phyloP scores from a whole-genome alignment of 768 basidiomycete species.

The Suillus tomentosus region DNA sequence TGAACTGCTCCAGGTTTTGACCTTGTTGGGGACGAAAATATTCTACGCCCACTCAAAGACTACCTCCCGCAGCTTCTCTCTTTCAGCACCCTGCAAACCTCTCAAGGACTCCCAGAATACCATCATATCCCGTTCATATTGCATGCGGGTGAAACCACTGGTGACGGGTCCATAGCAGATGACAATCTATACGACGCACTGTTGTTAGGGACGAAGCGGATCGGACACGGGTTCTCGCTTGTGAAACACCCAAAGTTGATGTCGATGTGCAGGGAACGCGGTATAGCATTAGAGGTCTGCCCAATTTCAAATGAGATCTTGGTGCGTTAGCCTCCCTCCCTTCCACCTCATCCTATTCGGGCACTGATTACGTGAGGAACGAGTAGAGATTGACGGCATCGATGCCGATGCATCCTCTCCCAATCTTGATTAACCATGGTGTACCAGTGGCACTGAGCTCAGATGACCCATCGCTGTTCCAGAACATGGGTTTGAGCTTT shows the following conservation, averaged over 20 bases:
- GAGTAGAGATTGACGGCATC: slow-evolving; percentile 70
- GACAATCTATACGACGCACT: slow-evolving; percentile 79
- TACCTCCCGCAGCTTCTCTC: slow-evolving; percentile 62
- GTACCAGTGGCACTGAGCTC: slow-evolving; percentile 71
- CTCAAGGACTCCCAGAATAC: slow-evolving; percentile 43
- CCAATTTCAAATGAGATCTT: slow-evolving; percentile 83
- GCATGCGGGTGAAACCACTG: slow-evolving; percentile 80
- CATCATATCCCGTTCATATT: slow-evolving; percentile 72
- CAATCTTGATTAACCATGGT: slow-evolving; percentile 70
- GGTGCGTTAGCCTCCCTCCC: slow-evolving; percentile 37
- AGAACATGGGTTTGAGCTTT: slow-evolving; percentile 75
- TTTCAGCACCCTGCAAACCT: slow-evolving; percentile 59
- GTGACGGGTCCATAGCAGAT: slow-evolving; percentile 72
- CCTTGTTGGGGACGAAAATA: slow-evolving; percentile 77
- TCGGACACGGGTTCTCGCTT: slow-evolving; percentile 83
- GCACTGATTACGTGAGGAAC: not conserved
- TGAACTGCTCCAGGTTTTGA: slow-evolving; percentile 58
- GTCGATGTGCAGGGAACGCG: slow-evolving; percentile 60
- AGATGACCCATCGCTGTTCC: slow-evolving; percentile 78
- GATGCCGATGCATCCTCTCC: slow-evolving; percentile 79
- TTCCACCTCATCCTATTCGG: not conserved
- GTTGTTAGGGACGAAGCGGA: slow-evolving; percentile 74
- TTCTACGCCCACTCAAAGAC: slow-evolving; percentile 55
- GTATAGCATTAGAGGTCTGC: slow-evolving; percentile 73
- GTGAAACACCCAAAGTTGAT: slow-evolving; percentile 76